These are phyloP conservation scores for Ruellia speciosa DNA, from an alignment of 305 asterid species.

Conservation along the genomic window DNA sequence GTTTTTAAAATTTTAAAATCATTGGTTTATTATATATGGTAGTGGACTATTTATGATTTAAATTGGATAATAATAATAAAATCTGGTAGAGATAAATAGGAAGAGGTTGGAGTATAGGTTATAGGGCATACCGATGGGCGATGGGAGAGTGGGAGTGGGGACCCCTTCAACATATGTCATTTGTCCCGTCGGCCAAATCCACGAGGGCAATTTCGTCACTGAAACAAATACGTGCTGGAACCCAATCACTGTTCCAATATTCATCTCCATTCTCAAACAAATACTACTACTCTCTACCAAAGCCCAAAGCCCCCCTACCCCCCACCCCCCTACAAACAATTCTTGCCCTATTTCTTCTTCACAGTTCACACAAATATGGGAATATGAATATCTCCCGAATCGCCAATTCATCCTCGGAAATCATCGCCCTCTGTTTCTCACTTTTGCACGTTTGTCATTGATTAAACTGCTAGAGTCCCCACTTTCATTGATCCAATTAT, in stretches of 20 bases:
- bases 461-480: neutral
- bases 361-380: neutral
- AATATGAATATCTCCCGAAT: constrained; percentile 1
- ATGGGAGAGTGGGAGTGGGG: constrained; percentile 33
- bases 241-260: no score
- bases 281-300: no score
- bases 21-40: no score
- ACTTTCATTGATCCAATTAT: constrained; percentile 25
- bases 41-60: no score
- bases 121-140: constrained; percentile 22
- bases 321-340: no score
- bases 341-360: constrained; percentile 15
- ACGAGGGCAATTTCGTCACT: constrained; percentile 42
- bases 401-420: constrained; percentile 12
- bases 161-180: constrained; percentile 29
- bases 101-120: no score
- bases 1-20: no score
- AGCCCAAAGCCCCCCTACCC: no score
- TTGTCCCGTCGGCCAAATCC: constrained; percentile 19
- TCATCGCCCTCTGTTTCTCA: constrained; percentile 14
- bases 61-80: no score
- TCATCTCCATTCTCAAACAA: no score
- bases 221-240: neutral
- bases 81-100: no score
- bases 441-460: neutral